Base-by-base conservation (phyloP, 495 filamentous ascomycete genomes). In the Aspergillus bridgeri region DNA sequence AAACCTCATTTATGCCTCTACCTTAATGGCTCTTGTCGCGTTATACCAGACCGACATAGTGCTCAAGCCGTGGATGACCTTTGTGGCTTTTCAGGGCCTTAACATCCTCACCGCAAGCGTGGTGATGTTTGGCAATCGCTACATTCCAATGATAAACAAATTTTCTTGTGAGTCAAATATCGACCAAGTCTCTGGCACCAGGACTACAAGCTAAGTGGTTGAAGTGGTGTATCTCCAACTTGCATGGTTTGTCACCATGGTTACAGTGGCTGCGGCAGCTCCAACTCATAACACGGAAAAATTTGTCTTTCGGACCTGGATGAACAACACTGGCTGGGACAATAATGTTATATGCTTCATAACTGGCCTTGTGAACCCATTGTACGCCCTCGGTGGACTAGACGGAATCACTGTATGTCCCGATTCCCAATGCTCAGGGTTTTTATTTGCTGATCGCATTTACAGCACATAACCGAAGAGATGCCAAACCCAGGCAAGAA, bases 381-480 rank as follows among this genome's bases (percentile, higher is more conserved):
- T 90, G 8, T 93, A 87, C 60, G 83, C 89, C 0, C 79, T 93
- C 33, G 89, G 89, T 13, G 90, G 89, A 0, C 81, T 89, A 11
- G 88, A 88, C 66, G 73, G 73, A 11, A 69, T 73, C 19, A 66
- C 68, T 19, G 70, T 73, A 63, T 19, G 68, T 51, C 27, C 66
- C 74, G n/a, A 71, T 83, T 25, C 15, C 29, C 22, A 25, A 3
- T 27, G 21, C 22, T 15, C 17, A 21, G 3, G 3, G 13, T 20
- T 33, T 53, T 25, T 43, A 5, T 5, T 18, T 0, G 11, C 48
- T 53, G 25, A 42, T 53, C 8, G 29, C 42, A 50, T 60, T 1
- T n/a, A 27, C 78, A 86, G 38, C 89, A 93, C 65, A 82, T 93
- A 54, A 85, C 89, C 2, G 89, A 93, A 66, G 89, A 93, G 69